Percentiles rank a stretch among this genome's conserved stretches.
Evolutionary conservation across 345 rosid species (phyloP).

Genomic region (Jatropha curcas): DNA sequence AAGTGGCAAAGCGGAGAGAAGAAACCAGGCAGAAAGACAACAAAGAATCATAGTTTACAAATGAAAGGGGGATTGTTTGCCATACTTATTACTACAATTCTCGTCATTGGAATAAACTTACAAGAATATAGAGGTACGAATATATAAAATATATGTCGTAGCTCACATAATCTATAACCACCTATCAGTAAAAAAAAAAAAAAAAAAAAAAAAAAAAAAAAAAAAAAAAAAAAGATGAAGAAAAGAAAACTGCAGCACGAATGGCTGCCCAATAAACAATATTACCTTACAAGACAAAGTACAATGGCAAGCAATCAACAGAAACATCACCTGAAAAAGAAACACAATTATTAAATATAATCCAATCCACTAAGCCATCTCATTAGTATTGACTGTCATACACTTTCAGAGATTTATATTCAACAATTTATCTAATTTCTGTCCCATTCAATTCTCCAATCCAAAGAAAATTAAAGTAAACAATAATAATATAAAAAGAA

Average conservation of each 20-base stretch:
- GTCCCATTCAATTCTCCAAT: not conserved
- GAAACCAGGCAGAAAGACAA: too few relatives aligned
- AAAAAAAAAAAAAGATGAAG: too few relatives aligned
- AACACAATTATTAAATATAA: not conserved
- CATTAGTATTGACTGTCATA: not conserved
- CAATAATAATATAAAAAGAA: not conserved
- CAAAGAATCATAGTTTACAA: not conserved
- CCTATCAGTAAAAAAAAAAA: constrained; percentile 2
- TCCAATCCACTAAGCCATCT: not conserved
- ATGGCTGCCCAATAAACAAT: not conserved
- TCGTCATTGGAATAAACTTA: constrained; percentile 4
- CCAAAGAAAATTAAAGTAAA: not conserved
- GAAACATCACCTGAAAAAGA: constrained; percentile 16
- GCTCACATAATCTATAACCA: not conserved
- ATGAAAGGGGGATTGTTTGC: not conserved
- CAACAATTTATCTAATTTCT: too few relatives aligned
- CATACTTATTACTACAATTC: not conserved
- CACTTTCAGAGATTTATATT: not conserved
- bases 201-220: too few relatives aligned
- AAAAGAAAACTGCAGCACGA: not conserved
- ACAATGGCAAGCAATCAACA: not conserved
- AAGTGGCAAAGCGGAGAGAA: not conserved
- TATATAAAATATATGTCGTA: too few relatives aligned
- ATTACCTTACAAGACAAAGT: not conserved
- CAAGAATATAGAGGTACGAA: constrained; percentile 14